A percentile compares a stretch with the other conserved stretches of the same genome.
phyloP scores from a whole-genome alignment of 352 stramenopile species.

The Phytophthora lateralis region DNA sequence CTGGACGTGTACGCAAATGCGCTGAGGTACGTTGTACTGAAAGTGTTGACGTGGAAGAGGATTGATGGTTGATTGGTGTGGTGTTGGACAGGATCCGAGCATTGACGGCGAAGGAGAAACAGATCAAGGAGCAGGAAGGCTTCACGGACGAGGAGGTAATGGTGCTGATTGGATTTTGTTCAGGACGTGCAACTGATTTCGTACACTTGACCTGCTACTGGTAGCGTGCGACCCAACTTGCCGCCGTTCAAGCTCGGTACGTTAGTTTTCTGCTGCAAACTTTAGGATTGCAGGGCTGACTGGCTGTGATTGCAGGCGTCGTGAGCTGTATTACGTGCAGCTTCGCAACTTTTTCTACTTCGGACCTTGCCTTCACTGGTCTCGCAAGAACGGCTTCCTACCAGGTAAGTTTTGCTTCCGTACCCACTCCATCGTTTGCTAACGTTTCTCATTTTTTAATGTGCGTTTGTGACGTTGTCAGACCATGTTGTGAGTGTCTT shows the following conservation, averaged over 20 bases:
- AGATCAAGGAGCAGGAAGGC: constrained; percentile 53
- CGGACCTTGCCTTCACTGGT: constrained; percentile 85
- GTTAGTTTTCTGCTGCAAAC: background rate
- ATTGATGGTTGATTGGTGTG: constrained; percentile 5
- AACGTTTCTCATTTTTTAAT: background rate
- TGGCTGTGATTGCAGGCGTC: constrained; percentile 40
- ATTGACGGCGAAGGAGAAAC: constrained; percentile 62
- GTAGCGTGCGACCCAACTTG: constrained; percentile 48
- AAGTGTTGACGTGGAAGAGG: background rate
- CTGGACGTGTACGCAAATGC: constrained; percentile 83
- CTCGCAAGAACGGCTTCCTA: constrained; percentile 67
- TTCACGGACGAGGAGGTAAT: constrained; percentile 63
- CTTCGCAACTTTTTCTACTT: constrained; percentile 85
- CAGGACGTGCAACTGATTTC: background rate
- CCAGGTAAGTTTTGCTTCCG: constrained; percentile 43
- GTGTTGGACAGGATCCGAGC: constrained; percentile 53
- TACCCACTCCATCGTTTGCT: background rate
- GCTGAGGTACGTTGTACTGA: constrained; percentile 48
- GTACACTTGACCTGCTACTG: constrained; percentile 1
- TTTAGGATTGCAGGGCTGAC: background rate
- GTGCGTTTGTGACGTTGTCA: constrained; percentile 11
- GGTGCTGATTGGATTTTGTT: background rate
- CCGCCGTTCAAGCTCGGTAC: constrained; percentile 55
- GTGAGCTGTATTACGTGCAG: constrained; percentile 80
- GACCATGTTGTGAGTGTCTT: constrained; percentile 76